A percentile compares a stretch with the other conserved stretches of the same genome.
These are phyloP conservation scores for Carpinus viminea DNA, from an alignment of 306 rosid genomes.

Conservation along the genomic window DNA sequence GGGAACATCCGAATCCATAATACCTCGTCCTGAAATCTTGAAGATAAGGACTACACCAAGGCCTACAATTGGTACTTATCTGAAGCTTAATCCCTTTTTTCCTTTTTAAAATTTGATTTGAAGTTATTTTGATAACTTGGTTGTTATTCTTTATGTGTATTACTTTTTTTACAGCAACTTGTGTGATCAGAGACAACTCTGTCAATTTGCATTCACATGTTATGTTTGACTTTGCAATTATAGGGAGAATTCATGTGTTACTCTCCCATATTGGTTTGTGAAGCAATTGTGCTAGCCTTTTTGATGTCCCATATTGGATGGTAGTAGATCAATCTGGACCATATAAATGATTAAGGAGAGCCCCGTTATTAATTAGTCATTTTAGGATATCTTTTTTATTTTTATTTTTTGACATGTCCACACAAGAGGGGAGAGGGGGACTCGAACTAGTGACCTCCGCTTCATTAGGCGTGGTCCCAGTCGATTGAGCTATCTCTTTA, in stretches of 20 bases:
- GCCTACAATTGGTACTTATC: slow-evolving; percentile 67
- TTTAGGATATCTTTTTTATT: neutral
- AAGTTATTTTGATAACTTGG: neutral
- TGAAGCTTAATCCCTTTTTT: neutral
- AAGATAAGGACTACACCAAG: slow-evolving; percentile 84
- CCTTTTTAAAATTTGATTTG: slow-evolving; percentile 8
- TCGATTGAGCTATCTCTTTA: too few relatives aligned
- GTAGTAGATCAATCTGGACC: neutral
- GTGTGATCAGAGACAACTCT: neutral
- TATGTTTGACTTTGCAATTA: slow-evolving; percentile 3
- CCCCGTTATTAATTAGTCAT: neutral
- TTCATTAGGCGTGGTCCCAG: too few relatives aligned
- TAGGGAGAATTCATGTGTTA: neutral
- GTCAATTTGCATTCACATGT: slow-evolving; percentile 5
- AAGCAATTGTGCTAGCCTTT: neutral
- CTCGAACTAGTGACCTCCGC: too few relatives aligned
- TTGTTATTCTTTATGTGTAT: neutral
- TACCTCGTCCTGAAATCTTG: slow-evolving; percentile 90
- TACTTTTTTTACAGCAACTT: neutral
- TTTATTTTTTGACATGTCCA: too few relatives aligned
- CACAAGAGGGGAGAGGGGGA: too few relatives aligned
- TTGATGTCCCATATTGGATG: neutral
- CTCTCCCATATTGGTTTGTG: neutral
- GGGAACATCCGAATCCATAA: slow-evolving; percentile 81
- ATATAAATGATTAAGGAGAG: neutral